Evolutionary conservation across 164 flowering plant species (phyloP).

Genomic region (Nymphaea thermarum): DNA sequence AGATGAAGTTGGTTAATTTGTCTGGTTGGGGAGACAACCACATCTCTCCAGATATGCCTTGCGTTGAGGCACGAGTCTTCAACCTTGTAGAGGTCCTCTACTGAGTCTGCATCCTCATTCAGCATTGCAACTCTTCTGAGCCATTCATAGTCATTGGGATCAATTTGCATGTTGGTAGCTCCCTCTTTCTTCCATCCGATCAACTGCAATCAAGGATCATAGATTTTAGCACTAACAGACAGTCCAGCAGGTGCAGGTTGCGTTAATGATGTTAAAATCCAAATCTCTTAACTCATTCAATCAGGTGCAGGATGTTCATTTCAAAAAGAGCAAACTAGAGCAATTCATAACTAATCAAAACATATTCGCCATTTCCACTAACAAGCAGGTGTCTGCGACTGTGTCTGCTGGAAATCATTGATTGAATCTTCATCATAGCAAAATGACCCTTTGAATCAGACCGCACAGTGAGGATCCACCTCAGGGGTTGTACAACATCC

Average conservation of each 20-base stretch:
- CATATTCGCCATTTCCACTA: neutral
- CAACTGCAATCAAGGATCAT: constrained; percentile 27
- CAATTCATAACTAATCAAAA: neutral
- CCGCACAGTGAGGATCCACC: neutral
- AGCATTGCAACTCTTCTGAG: constrained; percentile 28
- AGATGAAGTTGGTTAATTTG: constrained; percentile 35
- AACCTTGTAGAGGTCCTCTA: constrained; percentile 48
- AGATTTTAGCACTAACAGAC: too few relatives aligned
- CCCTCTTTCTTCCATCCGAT: constrained; percentile 67
- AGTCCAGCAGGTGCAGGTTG: neutral
- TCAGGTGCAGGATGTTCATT: neutral
- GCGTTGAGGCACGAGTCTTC: constrained; percentile 10
- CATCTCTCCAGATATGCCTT: constrained; percentile 57
- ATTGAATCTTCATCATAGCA: neutral
- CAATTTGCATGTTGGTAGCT: constrained; percentile 43
- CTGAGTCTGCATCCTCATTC: constrained; percentile 60
- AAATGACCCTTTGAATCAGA: neutral
- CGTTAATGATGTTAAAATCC: neutral
- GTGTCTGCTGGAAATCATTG: neutral
- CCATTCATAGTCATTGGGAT: constrained; percentile 56
- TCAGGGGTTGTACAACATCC: too few relatives aligned
- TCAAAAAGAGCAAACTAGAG: neutral
- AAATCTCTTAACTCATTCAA: neutral
- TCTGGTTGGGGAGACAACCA: constrained; percentile 43
- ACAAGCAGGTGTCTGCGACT: neutral